These are phyloP conservation scores for Mitragyna speciosa DNA, from an alignment of 257 asterid species.

Conservation along the genomic window DNA sequence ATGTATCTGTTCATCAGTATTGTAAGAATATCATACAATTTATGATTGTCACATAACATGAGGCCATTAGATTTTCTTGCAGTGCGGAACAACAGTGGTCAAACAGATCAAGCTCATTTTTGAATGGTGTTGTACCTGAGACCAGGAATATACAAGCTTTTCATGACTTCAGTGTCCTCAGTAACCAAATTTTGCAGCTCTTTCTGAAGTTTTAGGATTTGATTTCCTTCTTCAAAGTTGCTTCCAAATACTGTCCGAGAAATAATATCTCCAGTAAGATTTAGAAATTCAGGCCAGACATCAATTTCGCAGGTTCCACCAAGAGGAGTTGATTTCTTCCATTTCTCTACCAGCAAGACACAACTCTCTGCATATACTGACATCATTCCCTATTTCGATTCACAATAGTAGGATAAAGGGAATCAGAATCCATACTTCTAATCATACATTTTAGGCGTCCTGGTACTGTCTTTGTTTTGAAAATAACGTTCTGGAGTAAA, in stretches of 20 bases:
- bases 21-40: neutral
- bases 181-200: constrained; percentile 46
- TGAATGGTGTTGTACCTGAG: constrained; percentile 34
- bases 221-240: constrained; percentile 39
- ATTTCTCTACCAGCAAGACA: constrained; percentile 31
- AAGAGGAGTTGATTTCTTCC: constrained; percentile 32
- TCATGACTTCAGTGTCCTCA: constrained; percentile 42
- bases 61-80: neutral
- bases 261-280: constrained; percentile 39
- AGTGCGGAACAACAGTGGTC: neutral
- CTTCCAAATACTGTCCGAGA: constrained; percentile 55
- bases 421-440: neutral
- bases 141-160: constrained; percentile 44
- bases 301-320: constrained; percentile 44
- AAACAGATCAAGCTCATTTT: neutral
- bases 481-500: neutral
- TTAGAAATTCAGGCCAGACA: constrained; percentile 48
- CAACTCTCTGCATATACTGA: constrained; percentile 37
- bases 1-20: constrained; percentile 36
- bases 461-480: no score
- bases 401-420: neutral
- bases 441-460: neutral
- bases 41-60: neutral
- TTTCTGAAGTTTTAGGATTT: constrained; percentile 43
- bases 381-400: constrained; percentile 38